phyloP scores from a whole-genome alignment of 345 rosid species.

The Pugionium cornutum region DNA sequence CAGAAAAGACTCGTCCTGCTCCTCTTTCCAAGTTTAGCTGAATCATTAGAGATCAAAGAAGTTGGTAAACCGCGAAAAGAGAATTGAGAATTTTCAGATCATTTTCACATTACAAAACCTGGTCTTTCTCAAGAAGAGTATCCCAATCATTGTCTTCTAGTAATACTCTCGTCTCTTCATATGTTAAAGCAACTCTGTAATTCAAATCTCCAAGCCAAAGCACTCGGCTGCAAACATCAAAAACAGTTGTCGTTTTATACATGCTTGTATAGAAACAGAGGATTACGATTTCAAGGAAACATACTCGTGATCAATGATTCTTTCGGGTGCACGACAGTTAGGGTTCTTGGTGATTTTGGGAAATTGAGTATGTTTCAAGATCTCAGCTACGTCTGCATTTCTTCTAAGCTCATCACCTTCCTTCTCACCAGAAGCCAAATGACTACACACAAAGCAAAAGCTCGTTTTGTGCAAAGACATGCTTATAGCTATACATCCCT shows the following conservation, averaged over 20 bases:
- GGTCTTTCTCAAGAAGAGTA: constrained; percentile 75
- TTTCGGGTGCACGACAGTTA: constrained; percentile 60
- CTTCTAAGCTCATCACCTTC: constrained; percentile 90
- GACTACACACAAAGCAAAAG: constrained; percentile 92
- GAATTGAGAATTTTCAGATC: too few relatives aligned
- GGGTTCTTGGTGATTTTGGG: constrained; percentile 65
- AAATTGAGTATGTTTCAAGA: constrained; percentile 70
- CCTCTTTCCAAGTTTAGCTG: constrained; percentile 86
- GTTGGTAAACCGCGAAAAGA: neutral
- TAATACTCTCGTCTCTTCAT: constrained; percentile 69
- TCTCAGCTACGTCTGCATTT: constrained; percentile 82
- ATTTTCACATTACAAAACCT: constrained; percentile 49
- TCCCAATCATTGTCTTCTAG: constrained; percentile 85
- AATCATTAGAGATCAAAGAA: constrained; percentile 1
- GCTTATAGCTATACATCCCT: constrained; percentile 93
- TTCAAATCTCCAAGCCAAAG: constrained; percentile 96
- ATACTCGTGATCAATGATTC: constrained; percentile 78
- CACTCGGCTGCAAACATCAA: constrained; percentile 59
- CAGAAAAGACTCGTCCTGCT: constrained; percentile 81
- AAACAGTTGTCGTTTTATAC: neutral
- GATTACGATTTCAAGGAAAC: constrained; percentile 20
- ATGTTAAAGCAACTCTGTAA: constrained; percentile 76
- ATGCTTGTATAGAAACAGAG: neutral
- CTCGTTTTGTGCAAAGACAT: constrained; percentile 85
- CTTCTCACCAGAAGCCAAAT: constrained; percentile 92